phyloP scores from a whole-genome alignment of 305 asterid species.

The Fraxinus nigra region DNA sequence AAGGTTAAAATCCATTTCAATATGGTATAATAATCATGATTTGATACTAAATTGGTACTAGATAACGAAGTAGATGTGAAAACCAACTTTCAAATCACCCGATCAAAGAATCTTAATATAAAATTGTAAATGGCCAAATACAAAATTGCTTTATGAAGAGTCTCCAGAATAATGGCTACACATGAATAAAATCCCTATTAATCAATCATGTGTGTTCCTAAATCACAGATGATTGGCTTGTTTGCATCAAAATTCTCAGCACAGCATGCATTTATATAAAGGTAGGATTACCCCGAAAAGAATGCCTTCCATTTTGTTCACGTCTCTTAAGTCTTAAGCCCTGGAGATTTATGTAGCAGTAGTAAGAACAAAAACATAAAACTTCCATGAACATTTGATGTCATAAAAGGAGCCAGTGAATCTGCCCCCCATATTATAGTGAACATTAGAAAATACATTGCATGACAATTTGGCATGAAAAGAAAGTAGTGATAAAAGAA shows the following conservation, averaged over 20 bases:
- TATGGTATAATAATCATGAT: neutral
- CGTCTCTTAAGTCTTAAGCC: neutral
- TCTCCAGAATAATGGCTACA: neutral
- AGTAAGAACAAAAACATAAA: neutral
- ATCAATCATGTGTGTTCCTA: neutral
- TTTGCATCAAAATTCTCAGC: neutral
- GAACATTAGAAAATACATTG: neutral
- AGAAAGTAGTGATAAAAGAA: slow-evolving; percentile 15
- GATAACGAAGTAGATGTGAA: neutral
- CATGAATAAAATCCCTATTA: neutral
- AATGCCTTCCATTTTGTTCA: neutral
- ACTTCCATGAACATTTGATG: neutral
- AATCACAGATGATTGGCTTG: neutral
- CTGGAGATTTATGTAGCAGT: neutral
- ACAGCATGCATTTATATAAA: neutral
- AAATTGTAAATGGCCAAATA: neutral
- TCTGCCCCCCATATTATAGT: neutral
- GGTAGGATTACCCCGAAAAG: neutral
- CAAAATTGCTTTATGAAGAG: neutral
- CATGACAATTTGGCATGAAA: neutral
- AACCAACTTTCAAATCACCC: neutral
- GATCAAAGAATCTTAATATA: neutral
- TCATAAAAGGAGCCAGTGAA: neutral
- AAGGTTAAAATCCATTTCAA: neutral
- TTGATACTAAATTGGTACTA: neutral